Percentiles rank a stretch among this genome's conserved stretches.
phyloP scores from a whole-genome alignment of 441 rosid species.

The Viola pubescens region DNA sequence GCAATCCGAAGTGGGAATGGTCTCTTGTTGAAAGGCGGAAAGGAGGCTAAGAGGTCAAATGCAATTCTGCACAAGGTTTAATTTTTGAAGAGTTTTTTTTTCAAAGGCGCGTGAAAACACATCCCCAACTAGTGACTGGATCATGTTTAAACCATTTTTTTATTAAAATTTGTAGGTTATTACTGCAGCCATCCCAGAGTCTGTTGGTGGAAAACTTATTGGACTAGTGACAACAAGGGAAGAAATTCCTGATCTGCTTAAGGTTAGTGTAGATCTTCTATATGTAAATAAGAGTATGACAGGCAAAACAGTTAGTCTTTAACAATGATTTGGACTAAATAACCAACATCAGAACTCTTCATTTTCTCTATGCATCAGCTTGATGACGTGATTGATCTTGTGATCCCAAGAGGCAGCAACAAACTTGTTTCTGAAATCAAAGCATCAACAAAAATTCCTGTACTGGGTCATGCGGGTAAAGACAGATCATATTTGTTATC shows the following conservation, averaged over 20 bases:
- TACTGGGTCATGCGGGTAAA: constrained; percentile 93
- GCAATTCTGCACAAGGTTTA: constrained; percentile 85
- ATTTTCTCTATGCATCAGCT: constrained; percentile 46
- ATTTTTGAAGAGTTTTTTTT: too few species aligned
- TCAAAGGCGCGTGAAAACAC: too few species aligned
- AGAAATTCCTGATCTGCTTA: constrained; percentile 93
- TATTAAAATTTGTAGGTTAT: constrained; percentile 49
- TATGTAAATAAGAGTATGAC: constrained; percentile 4
- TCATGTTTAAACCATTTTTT: constrained; percentile 10
- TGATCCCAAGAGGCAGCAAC: constrained; percentile 98
- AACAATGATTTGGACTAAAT: constrained; percentile 6
- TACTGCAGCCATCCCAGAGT: constrained; percentile 72
- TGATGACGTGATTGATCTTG: constrained; percentile 97
- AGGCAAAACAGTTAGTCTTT: background rate
- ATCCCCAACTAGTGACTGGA: background rate
- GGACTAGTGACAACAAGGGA: constrained; percentile 95
- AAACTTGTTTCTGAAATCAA: constrained; percentile 89
- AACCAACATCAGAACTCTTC: constrained; percentile 19
- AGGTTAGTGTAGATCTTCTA: constrained; percentile 39
- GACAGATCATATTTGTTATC: constrained; percentile 17
- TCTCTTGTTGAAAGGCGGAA: constrained; percentile 90
- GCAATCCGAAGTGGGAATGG: constrained; percentile 97
- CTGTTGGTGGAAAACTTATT: constrained; percentile 69
- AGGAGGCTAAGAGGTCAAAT: constrained; percentile 90
- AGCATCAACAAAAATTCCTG: constrained; percentile 91